These are phyloP conservation scores for Microbotryomycetes sp. DNA, from an alignment of 1,284 basidiomycete species.

Conservation along the genomic window DNA sequence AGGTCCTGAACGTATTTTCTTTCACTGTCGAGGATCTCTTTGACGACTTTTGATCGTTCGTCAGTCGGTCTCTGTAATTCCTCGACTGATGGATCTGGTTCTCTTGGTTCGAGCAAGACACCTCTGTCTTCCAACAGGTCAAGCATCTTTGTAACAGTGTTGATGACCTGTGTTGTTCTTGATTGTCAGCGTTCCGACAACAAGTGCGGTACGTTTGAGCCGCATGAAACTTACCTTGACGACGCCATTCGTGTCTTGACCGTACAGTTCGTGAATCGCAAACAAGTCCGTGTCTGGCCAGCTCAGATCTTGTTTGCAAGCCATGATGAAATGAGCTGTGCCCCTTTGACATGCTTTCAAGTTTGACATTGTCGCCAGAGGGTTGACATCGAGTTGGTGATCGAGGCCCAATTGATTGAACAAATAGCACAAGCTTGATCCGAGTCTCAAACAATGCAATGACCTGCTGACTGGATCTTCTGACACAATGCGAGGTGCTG, in stretches of 20 bases:
- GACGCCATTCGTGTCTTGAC: constrained; percentile 85
- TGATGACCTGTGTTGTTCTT: constrained; percentile 59
- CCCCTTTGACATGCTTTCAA: constrained; percentile 64
- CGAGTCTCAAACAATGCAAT: constrained; percentile 87
- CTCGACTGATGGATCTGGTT: constrained; percentile 42
- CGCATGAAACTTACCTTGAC: constrained; percentile 66
- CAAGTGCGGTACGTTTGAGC: not conserved
- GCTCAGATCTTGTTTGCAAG: constrained; percentile 47
- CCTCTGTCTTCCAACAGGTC: constrained; percentile 68
- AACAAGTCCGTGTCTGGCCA: constrained; percentile 48
- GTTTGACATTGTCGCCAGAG: constrained; percentile 63
- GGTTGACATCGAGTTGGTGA: constrained; percentile 40
- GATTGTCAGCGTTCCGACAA: not conserved
- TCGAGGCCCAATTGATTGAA: constrained; percentile 68
- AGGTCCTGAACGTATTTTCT: constrained; percentile 97
- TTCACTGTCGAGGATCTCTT: constrained; percentile 87
- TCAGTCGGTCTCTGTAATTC: constrained; percentile 37
- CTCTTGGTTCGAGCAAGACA: constrained; percentile 52
- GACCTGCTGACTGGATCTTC: constrained; percentile 69
- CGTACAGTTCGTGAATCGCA: constrained; percentile 66
- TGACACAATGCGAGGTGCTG: not conserved
- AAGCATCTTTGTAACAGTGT: constrained; percentile 83
- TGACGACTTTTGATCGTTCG: constrained; percentile 68
- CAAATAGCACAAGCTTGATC: constrained; percentile 88
- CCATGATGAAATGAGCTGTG: constrained; percentile 52